A percentile compares a stretch with the other conserved stretches of the same genome.
phyloP scores from a whole-genome alignment of 2,329 filamentous ascomycete species.

The Lasiodiplodia theobromae region DNA sequence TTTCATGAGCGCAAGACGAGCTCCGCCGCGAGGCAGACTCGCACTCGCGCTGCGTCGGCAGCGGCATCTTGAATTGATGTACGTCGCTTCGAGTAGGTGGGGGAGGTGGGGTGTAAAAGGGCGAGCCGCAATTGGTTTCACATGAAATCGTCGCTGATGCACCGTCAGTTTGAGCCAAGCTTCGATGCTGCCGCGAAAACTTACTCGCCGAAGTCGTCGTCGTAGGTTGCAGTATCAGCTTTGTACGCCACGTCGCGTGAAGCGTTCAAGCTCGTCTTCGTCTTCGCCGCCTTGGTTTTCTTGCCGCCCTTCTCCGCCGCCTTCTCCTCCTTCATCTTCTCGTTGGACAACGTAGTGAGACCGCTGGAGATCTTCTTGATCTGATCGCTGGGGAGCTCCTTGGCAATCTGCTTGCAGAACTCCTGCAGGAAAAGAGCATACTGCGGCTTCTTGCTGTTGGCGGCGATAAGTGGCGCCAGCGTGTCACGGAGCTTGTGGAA shows the following conservation, averaged over 20 bases:
- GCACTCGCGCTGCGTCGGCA: conserved; percentile 18
- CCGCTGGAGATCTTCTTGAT: conserved; percentile 94
- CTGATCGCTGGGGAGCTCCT: conserved; percentile 88
- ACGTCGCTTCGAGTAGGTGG: conserved; percentile 23
- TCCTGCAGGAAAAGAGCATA: conserved; percentile 91
- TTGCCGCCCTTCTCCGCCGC: conserved; percentile 90
- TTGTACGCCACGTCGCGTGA: conserved; percentile 61
- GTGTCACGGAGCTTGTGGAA: conserved; percentile 81
- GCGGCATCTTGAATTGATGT: conserved; percentile 23
- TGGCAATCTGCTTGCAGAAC: conserved; percentile 84
- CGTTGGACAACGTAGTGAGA: conserved; percentile 89
- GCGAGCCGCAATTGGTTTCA: conserved; percentile 35
- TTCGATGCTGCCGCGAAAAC: conserved; percentile 43
- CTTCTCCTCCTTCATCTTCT: conserved; percentile 99
- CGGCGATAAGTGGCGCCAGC: conserved; percentile 77
- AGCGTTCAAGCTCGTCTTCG: conserved; percentile 82
- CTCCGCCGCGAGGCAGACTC: conserved; percentile 26
- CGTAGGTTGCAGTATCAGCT: conserved; percentile 79
- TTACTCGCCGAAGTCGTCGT: conserved; percentile 86
- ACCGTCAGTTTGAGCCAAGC: conserved; percentile 35
- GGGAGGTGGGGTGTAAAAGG: conserved; percentile 23
- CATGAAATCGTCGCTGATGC: conserved; percentile 48
- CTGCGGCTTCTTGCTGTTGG: conserved; percentile 84
- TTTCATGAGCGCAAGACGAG: conserved; percentile 24
- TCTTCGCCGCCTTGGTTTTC: conserved; percentile 97